Evolutionary conservation across 306 rosid species (phyloP), one percentile per base, ranked within the genome.

Genomic region (Canavalia gladiata): DNA sequence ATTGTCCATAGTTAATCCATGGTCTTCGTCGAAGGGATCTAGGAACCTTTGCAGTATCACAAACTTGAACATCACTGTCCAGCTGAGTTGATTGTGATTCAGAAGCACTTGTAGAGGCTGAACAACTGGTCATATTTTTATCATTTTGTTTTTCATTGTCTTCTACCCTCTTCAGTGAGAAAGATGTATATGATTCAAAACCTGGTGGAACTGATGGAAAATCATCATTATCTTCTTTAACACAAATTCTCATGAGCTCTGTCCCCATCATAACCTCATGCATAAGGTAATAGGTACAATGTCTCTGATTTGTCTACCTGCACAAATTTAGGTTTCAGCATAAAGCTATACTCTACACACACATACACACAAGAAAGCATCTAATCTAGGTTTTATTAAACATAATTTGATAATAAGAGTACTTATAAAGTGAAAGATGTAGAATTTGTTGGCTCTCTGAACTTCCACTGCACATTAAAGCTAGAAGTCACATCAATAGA

Each of bases 121-220:
- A 82, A 81, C 89, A 88, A 79, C 86, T 86, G 59, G 80, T 83
- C 66, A 42, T 47, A 86, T 43, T 87, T 81, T 80, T 78, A 73
- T 65, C 84, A 12, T 77, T 87, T 71, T 85, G 90, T 82, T 84
- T 87, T 71, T 84, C 90, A 81, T 58, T 81, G 72, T 84, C 89
- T 72, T 85, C 87, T 66, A 87, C 89, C 84, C 87, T 85, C 75
- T 84, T 88, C 46, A 88, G 55, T 66, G 90, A 72, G 76, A 91
- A 90, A 18, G 98, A 90, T 68, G 92, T 87, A 82, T 85, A 92
- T 75, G 97, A 88, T 90, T 96, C 99, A 75, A 96, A 96, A 66
- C 99, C 99, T 2, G 99, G 99, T 85, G 99, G 99, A 85, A 93
- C 94, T 39, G 97, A 85, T 77, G 99, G 99, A 86, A 86, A 93